These are phyloP conservation scores for Saccharomyces pastorianus DNA, from an alignment of 1,139 yeast genomes.

Conservation along the genomic window DNA sequence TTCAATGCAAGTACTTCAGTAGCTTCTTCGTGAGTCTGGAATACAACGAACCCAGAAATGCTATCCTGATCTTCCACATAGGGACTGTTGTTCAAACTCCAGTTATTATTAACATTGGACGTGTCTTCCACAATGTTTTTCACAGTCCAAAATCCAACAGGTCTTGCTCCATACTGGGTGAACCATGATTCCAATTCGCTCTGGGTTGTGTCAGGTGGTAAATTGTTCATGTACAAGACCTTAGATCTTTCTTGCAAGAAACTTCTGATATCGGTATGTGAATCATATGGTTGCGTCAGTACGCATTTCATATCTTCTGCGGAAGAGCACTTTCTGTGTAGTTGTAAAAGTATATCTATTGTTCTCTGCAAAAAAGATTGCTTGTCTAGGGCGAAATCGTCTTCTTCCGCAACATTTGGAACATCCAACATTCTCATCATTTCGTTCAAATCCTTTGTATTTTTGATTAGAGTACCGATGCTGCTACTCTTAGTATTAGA, in stretches of 20 bases:
- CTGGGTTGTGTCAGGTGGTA: conserved; percentile 83
- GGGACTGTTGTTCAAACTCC: conserved; percentile 26
- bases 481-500: background rate
- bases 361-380: conserved; percentile 9
- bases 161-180: conserved; percentile 76
- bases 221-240: conserved; percentile 64
- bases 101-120: conserved; percentile 16
- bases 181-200: conserved; percentile 89
- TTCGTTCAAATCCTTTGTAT: conserved; percentile 11
- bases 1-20: conserved; percentile 66
- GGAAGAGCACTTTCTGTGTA: conserved; percentile 50
- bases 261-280: conserved; percentile 57
- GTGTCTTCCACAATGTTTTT: conserved; percentile 34
- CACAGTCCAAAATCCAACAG: conserved; percentile 84
- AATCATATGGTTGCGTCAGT: conserved; percentile 66
- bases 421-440: conserved; percentile 13
- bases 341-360: conserved; percentile 34
- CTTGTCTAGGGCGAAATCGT: background rate
- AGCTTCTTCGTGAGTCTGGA: conserved; percentile 81
- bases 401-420: background rate
- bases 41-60: conserved; percentile 76
- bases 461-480: conserved; percentile 4
- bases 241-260: conserved; percentile 69
- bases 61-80: conserved; percentile 32
- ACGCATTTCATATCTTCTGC: conserved; percentile 47